phyloP scores from a whole-genome alignment of 1,139 yeast species.

The Protomyces arabidopsidicola region DNA sequence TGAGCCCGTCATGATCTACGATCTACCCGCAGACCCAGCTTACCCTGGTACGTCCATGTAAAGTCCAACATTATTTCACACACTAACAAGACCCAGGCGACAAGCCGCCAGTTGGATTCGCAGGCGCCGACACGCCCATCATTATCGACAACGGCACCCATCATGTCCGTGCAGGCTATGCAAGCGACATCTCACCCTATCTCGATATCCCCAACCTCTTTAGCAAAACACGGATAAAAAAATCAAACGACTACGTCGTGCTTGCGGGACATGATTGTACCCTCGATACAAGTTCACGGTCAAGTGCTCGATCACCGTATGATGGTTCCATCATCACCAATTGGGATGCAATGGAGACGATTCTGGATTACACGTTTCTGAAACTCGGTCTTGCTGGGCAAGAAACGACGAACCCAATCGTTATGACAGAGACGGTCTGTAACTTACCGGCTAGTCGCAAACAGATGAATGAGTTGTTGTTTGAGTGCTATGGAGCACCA shows the following conservation, averaged over 20 bases:
- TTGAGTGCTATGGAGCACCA: constrained; percentile 74
- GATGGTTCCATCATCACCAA: constrained; percentile 83
- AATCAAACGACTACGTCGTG: constrained; percentile 57
- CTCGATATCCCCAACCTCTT: constrained; percentile 65
- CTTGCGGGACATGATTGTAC: constrained; percentile 79
- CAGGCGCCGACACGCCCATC: constrained; percentile 26
- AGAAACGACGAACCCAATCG: constrained; percentile 70
- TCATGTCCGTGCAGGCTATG: constrained; percentile 59
- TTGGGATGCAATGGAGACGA: constrained; percentile 79
- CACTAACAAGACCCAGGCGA: neutral
- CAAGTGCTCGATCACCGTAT: constrained; percentile 71
- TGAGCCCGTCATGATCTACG: neutral
- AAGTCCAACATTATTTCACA: too few relatives aligned
- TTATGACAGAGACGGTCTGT: constrained; percentile 75
- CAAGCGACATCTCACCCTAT: constrained; percentile 51
- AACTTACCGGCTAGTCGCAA: constrained; percentile 65
- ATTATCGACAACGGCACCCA: constrained; percentile 30
- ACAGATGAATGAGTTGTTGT: constrained; percentile 69
- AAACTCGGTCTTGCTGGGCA: constrained; percentile 64
- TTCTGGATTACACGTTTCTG: constrained; percentile 76
- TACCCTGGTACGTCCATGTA: neutral
- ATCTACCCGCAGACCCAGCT: neutral
- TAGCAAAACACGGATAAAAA: constrained; percentile 75
- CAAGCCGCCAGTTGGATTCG: neutral
- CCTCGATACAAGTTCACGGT: constrained; percentile 62